phyloP scores from a whole-genome alignment of 1,139 yeast genomes.

The Protomyces inouyei region DNA sequence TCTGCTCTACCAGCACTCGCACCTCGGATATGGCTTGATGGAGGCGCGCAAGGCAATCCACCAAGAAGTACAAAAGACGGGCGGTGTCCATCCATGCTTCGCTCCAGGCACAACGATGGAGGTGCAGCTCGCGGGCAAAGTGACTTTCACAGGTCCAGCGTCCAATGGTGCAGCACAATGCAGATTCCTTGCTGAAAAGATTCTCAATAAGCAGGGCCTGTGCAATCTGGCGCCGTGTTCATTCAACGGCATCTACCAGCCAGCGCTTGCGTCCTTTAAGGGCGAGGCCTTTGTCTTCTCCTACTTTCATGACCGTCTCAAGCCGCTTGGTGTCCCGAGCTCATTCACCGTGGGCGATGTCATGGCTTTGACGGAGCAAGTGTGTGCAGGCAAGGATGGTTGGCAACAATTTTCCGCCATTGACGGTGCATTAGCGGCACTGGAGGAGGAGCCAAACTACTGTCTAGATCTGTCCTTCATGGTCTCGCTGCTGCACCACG shows the following conservation, averaged over 20 bases:
- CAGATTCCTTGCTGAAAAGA: conserved; percentile 72
- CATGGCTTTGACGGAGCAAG: conserved; percentile 71
- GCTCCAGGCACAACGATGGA: conserved; percentile 63
- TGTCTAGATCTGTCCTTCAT: conserved; percentile 88
- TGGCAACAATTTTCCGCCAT: conserved; percentile 62
- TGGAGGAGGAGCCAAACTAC: conserved; percentile 82
- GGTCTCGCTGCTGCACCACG: conserved; percentile 82
- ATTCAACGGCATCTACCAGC: conserved; percentile 95
- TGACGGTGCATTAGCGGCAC: conserved; percentile 56
- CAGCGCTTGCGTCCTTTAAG: conserved; percentile 73
- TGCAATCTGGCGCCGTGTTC: conserved; percentile 82
- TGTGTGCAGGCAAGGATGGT: conserved; percentile 71
- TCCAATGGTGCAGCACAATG: conserved; percentile 69
- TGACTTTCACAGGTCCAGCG: conserved; percentile 70
- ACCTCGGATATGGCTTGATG: conserved; percentile 91
- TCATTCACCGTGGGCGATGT: conserved; percentile 82
- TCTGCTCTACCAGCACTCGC: conserved; percentile 87
- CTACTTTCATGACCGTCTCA: conserved; percentile 88
- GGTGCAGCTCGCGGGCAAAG: conserved; percentile 41
- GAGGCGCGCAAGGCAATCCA: conserved; percentile 85
- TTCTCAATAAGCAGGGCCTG: conserved; percentile 73
- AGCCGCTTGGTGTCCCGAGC: conserved; percentile 89
- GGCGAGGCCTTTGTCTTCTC: conserved; percentile 84
- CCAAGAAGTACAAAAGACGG: conserved; percentile 51
- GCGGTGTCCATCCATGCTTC: conserved; percentile 68